phyloP scores from a whole-genome alignment of 345 rosid genomes.

The Syzygium aqueum region DNA sequence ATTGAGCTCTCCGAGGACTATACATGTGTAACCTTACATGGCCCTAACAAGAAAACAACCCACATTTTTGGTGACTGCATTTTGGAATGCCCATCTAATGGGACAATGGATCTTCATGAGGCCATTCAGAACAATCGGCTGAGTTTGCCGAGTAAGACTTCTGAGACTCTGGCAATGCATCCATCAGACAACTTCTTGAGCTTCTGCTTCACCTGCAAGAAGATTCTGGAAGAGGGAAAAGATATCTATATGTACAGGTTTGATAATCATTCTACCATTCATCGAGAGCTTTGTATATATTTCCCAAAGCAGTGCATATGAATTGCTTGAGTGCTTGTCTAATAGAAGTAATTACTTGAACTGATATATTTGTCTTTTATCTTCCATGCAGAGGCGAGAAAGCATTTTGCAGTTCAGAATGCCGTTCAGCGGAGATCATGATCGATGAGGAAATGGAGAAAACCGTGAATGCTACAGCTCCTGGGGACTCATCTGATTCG shows the following conservation, averaged over 20 bases:
- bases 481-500: constrained; percentile 8
- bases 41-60: constrained; percentile 77
- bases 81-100: constrained; percentile 46
- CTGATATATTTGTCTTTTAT: neutral
- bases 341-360: neutral
- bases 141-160: neutral
- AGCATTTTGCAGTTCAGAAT: constrained; percentile 67
- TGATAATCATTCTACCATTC: neutral
- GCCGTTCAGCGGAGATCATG: constrained; percentile 61
- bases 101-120: constrained; percentile 4
- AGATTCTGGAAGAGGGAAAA: constrained; percentile 46
- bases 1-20: constrained; percentile 92
- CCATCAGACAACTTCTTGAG: constrained; percentile 45
- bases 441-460: constrained; percentile 36
- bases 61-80: constrained; percentile 71
- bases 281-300: neutral
- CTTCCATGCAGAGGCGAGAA: constrained; percentile 61
- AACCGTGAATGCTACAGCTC: constrained; percentile 2
- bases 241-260: constrained; percentile 87
- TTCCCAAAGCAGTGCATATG: neutral
- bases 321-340: neutral
- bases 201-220: constrained; percentile 64
- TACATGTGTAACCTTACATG: constrained; percentile 74
- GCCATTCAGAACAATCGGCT: constrained; percentile 3
- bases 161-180: constrained; percentile 4